Percentiles rank a stretch among this genome's conserved stretches.
These are phyloP conservation scores for Lipomyces starkeyi DNA, from an alignment of 805 yeast species.

Conservation along the genomic window DNA sequence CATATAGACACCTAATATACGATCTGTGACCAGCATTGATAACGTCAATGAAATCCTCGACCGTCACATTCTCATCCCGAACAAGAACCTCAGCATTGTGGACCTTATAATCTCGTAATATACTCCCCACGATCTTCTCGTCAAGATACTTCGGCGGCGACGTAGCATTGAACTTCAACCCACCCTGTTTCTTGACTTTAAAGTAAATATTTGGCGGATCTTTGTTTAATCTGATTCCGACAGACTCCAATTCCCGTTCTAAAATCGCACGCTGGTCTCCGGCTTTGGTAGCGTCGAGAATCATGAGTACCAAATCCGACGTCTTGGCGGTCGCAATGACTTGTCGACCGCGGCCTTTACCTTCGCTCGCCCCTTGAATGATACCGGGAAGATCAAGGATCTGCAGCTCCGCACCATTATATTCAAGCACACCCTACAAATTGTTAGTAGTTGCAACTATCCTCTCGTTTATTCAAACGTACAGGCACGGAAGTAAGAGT, in stretches of 20 bases:
- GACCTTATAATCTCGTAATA: constrained; percentile 66
- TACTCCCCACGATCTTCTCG: constrained; percentile 76
- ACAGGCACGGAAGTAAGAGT: constrained; percentile 91
- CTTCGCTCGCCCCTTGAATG: constrained; percentile 94
- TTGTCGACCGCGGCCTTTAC: constrained; percentile 97
- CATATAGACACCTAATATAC: constrained; percentile 89
- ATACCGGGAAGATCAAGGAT: constrained; percentile 98
- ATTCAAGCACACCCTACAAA: constrained; percentile 75
- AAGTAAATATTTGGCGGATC: constrained; percentile 78
- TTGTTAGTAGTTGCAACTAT: not conserved
- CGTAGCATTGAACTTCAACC: constrained; percentile 80
- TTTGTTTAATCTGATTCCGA: constrained; percentile 89
- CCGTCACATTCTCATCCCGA: constrained; percentile 85
- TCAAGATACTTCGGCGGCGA: constrained; percentile 82
- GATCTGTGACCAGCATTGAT: constrained; percentile 86
- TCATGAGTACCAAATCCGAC: constrained; percentile 90
- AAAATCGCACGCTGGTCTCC: constrained; percentile 84
- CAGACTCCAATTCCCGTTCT: constrained; percentile 88
- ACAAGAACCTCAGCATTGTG: constrained; percentile 93
- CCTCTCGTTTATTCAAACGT: not conserved
- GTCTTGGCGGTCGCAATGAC: constrained; percentile 94
- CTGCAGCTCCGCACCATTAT: constrained; percentile 96
- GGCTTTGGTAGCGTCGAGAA: constrained; percentile 93
- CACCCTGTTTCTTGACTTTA: constrained; percentile 86
- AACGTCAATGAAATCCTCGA: constrained; percentile 91